A percentile compares a stretch with the other conserved stretches of the same genome.
These are phyloP conservation scores for Sinapis alba DNA, from an alignment of 441 rosid species.

Conservation along the genomic window DNA sequence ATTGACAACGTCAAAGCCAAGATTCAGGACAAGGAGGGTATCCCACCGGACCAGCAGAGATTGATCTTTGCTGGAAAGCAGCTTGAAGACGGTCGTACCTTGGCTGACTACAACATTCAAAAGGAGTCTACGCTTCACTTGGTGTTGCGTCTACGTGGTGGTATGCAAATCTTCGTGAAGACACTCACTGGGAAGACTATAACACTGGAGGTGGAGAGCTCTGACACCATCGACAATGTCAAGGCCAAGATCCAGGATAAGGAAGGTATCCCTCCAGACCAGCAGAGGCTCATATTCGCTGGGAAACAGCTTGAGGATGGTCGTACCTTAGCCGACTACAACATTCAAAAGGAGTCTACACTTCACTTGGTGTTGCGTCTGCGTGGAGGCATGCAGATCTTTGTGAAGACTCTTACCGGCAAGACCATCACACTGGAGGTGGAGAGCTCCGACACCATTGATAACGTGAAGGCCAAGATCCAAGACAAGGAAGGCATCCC, in stretches of 20 bases:
- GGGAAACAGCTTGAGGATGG: neutral
- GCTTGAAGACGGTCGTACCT: too few species aligned
- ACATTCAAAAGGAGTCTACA: neutral
- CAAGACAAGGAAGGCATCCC: neutral
- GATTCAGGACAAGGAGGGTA: too few species aligned
- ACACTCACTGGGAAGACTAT: constrained; percentile 42
- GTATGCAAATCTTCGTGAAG: too few species aligned
- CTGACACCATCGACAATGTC: constrained; percentile 37
- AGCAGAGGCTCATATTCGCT: constrained; percentile 19
- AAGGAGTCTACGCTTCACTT: too few species aligned
- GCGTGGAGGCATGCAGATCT: neutral
- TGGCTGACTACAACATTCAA: too few species aligned
- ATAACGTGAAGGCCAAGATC: neutral
- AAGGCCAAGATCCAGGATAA: constrained; percentile 46
- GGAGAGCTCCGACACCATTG: neutral
- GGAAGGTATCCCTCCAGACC: constrained; percentile 47
- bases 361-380: neutral
- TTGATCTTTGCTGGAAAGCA: too few species aligned
- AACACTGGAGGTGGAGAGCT: constrained; percentile 28
- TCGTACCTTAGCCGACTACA: neutral
- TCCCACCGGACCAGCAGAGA: too few species aligned
- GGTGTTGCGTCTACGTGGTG: too few species aligned
- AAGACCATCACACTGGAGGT: neutral
- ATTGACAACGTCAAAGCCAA: too few species aligned
- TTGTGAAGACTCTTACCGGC: neutral